Evolutionary conservation across 306 rosid species (phyloP), one percentile per base, ranked within the genome.

Genomic region (Cicer yamashitae): DNA sequence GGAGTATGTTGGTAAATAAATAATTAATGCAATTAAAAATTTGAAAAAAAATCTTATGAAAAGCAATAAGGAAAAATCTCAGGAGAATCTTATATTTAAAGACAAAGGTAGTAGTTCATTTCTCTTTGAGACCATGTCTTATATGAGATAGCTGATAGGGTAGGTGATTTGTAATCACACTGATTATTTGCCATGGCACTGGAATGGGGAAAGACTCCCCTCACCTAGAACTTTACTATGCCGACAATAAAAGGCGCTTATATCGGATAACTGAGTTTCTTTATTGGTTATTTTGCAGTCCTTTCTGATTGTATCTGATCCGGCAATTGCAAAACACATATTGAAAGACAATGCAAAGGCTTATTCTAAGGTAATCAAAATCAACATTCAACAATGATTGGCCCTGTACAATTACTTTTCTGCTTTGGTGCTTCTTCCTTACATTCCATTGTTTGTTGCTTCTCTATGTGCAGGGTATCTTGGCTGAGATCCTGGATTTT

Each of bases 401-500:
- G 10, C 12, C 3, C 22, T 39, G 17, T 57, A 3, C 76, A 53
- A n/a, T 34, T 71, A 40, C 12, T 74, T 70, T 76, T 17, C 47
- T 54, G 15, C 72, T 62, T 10, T 43, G 30, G 18, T 38, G 25
- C 69, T 52, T 78, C 45, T 64, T 50, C 71, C 52, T 57, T 61
- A 6, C 46, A 18, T 57, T 61, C 5, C 46, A 18, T 59, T 40
- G 50, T 34, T 66, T 57, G 52, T 58, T 61, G 58, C 70, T 52
- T 76, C 64, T 84, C 53, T 54, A 68, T 53, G 57, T 75, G 75
- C 93, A 94, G 99, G 99, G 99, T 46, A 91, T 94, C 80, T 84
- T 94, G 89, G 99, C 99, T 67, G 99, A 94, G 88, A 94, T 94
- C 74, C 85, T 94, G 7, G 93, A 94, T 6, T 94, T 94, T 78